phyloP scores from a whole-genome alignment of 495 filamentous ascomycete genomes.

The Xylaria intraflava region DNA sequence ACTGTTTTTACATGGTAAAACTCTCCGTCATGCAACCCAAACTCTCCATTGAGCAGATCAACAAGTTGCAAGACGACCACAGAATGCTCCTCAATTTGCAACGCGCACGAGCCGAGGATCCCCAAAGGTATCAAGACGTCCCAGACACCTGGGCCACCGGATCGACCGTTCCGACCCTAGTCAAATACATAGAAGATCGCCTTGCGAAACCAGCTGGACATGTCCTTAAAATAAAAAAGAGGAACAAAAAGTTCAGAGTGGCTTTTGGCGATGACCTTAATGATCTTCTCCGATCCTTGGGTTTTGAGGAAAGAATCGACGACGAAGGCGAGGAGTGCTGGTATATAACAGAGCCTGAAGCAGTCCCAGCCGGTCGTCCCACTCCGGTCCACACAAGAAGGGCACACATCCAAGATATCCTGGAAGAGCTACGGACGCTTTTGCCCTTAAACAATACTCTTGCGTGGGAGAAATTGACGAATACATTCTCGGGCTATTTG shows the following conservation, averaged over 20 bases:
- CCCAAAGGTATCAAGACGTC: slow-evolving; percentile 52
- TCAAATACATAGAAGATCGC: slow-evolving; percentile 9
- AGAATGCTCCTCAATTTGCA: slow-evolving; percentile 48
- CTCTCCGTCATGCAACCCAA: slow-evolving; percentile 49
- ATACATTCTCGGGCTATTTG: slow-evolving; percentile 14
- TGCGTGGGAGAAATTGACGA: slow-evolving; percentile 18
- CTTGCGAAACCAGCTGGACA: background rate
- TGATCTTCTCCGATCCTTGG: slow-evolving; percentile 55
- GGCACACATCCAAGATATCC: slow-evolving; percentile 22
- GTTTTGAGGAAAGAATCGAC: slow-evolving; percentile 42
- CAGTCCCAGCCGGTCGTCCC: background rate
- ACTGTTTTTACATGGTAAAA: slow-evolving; percentile 49
- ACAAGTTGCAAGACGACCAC: slow-evolving; percentile 50
- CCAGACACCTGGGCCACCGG: slow-evolving; percentile 40
- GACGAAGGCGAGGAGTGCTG: slow-evolving; percentile 21
- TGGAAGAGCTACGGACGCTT: slow-evolving; percentile 17
- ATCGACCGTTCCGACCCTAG: slow-evolving; percentile 20
- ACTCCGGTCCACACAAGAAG: slow-evolving; percentile 12
- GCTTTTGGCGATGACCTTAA: slow-evolving; percentile 62
- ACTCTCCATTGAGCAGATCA: slow-evolving; percentile 22
- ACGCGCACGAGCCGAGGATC: slow-evolving; percentile 47
- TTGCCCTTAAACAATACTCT: background rate
- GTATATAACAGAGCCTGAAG: slow-evolving; percentile 17
- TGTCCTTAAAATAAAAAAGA: slow-evolving; percentile 51
- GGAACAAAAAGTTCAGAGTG: slow-evolving; percentile 66